phyloP scores from a whole-genome alignment of 805 yeast genomes.

The Suhomyces sp. region DNA sequence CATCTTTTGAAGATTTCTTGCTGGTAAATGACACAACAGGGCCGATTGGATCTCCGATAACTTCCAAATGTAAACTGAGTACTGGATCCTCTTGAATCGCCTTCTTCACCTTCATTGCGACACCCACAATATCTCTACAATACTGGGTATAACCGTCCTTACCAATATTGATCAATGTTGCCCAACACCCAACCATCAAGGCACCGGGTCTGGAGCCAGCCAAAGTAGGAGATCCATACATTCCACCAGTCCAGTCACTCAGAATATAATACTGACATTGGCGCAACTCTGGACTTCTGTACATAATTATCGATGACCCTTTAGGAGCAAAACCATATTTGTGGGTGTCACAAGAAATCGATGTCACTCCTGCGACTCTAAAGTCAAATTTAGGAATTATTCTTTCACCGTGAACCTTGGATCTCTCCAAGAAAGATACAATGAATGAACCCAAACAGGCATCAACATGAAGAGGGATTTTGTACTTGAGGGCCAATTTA shows the following conservation, averaged over 20 bases:
- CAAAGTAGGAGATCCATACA: slow-evolving; percentile 93
- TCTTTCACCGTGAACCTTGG: slow-evolving; percentile 47
- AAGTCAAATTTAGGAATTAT: slow-evolving; percentile 70
- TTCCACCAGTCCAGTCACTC: slow-evolving; percentile 90
- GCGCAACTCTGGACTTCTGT: slow-evolving; percentile 66
- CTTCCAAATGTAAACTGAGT: slow-evolving; percentile 50
- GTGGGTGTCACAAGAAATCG: slow-evolving; percentile 99
- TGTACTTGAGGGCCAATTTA: slow-evolving; percentile 56
- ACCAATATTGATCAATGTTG: slow-evolving; percentile 81
- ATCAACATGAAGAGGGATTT: slow-evolving; percentile 92
- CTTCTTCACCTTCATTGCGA: slow-evolving; percentile 58
- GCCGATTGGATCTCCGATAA: slow-evolving; percentile 82
- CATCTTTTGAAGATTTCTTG: slow-evolving; percentile 13
- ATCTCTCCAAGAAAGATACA: slow-evolving; percentile 71
- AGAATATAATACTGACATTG: slow-evolving; percentile 80
- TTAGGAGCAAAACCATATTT: slow-evolving; percentile 98
- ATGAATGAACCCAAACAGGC: slow-evolving; percentile 94
- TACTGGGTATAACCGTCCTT: slow-evolving; percentile 73
- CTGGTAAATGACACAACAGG: slow-evolving; percentile 83
- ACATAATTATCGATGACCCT: slow-evolving; percentile 92
- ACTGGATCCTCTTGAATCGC: slow-evolving; percentile 46
- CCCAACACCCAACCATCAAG: slow-evolving; percentile 97
- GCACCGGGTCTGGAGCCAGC: slow-evolving; percentile 99
- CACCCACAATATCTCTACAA: slow-evolving; percentile 63
- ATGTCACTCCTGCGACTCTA: slow-evolving; percentile 85